Evolutionary conservation across 179 eudicot genomes (phyloP).

Genomic region (Beta lomatogona): DNA sequence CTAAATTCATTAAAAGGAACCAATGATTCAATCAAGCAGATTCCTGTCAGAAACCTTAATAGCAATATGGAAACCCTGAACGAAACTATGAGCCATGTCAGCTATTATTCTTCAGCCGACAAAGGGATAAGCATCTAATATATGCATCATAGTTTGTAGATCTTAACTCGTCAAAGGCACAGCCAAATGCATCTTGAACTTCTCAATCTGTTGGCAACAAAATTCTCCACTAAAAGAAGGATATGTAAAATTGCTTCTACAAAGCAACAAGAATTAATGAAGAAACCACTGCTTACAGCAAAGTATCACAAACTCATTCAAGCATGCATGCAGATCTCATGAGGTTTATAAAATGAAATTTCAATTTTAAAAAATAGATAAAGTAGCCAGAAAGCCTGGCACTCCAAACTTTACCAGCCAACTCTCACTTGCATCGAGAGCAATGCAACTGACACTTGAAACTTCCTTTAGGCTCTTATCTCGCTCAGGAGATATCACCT

Average conservation of each 20-base stretch:
- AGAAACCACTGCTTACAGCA: neutral
- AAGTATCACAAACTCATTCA: neutral
- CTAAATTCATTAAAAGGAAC: neutral
- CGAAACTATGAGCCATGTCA: neutral
- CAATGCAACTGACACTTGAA: slow-evolving; percentile 70
- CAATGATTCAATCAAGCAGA: neutral
- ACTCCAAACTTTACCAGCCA: slow-evolving; percentile 76
- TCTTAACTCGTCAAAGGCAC: neutral
- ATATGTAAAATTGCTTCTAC: neutral
- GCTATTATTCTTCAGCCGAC: neutral
- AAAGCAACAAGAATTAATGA: neutral
- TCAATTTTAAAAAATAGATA: neutral
- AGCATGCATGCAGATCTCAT: neutral
- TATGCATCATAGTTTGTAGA: neutral
- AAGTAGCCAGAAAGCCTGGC: neutral
- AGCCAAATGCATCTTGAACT: neutral
- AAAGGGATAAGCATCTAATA: neutral
- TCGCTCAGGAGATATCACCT: slow-evolving; percentile 57
- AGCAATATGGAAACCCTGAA: neutral
- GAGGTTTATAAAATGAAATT: neutral
- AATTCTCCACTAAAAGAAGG: neutral
- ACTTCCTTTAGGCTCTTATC: slow-evolving; percentile 47
- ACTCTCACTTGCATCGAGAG: slow-evolving; percentile 93
- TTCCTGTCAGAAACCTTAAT: neutral
- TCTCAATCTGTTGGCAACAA: neutral